Evolutionary conservation across 1,284 basidiomycete species (phyloP).

Genomic region (Laetiporus sulphureus): DNA sequence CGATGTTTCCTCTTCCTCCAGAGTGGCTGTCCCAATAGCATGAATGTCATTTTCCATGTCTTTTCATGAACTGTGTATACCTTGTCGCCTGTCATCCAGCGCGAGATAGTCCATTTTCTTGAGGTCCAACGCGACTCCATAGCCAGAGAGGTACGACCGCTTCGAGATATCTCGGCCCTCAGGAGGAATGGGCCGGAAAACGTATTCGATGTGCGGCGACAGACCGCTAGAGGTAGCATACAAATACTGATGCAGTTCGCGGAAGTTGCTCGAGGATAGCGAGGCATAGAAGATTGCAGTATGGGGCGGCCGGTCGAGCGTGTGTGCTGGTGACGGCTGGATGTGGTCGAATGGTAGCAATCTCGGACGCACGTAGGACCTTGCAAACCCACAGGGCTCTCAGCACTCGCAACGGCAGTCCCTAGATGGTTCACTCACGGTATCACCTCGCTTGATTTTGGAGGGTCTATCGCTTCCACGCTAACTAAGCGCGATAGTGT

Average conservation of each 20-base stretch:
- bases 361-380: conserved; percentile 28
- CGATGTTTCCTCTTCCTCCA: conserved; percentile 12
- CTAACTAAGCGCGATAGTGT: conserved; percentile 53
- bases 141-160: conserved; percentile 68
- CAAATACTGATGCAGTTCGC: conserved; percentile 61
- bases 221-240: conserved; percentile 39
- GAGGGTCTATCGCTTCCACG: conserved; percentile 44
- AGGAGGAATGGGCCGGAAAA: conserved; percentile 65
- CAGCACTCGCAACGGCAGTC: background rate
- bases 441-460: conserved; percentile 15
- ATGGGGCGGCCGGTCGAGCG: conserved; percentile 36
- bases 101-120: conserved; percentile 98
- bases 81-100: conserved; percentile 69
- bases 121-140: conserved; percentile 86
- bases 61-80: conserved; percentile 4
- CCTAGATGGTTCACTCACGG: conserved; percentile 18
- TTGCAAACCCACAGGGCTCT: conserved; percentile 4
- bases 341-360: conserved; percentile 70
- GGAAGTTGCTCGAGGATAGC: conserved; percentile 52
- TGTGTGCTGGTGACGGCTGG: conserved; percentile 37
- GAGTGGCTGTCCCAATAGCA: background rate
- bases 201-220: conserved; percentile 55
- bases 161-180: conserved; percentile 13
- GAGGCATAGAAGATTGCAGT: conserved; percentile 75
- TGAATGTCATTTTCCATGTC: background rate